Conservation (phyloP, 768 basidiomycete genomes). For the Boletus vermiculosoides region DNA sequence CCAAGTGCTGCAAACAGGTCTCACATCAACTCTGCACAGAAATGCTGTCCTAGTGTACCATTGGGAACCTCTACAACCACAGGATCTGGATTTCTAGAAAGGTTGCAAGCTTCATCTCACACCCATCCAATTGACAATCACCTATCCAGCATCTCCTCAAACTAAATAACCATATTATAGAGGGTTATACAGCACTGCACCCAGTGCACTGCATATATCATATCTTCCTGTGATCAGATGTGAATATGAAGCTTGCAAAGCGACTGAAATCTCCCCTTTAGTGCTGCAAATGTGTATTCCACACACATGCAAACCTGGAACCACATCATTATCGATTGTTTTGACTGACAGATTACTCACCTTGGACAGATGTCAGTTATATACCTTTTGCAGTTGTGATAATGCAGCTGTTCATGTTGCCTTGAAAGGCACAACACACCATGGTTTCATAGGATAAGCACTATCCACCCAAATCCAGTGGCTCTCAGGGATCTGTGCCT, state of each 20-base stretch:
- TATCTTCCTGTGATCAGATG: neutral
- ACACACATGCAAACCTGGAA: neutral
- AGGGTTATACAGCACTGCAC: conserved; percentile 9
- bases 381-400: neutral
- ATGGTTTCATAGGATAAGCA: conserved; percentile 8
- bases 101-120: neutral
- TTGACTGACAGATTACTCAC: neutral
- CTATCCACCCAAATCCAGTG: conserved; percentile 17
- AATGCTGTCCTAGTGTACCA: neutral
- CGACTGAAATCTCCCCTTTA: conserved; percentile 5
- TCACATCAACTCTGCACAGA: neutral
- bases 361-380: conserved; percentile 7
- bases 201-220: neutral
- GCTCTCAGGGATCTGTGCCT: neutral
- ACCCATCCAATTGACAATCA: neutral
- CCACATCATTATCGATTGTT: no score
- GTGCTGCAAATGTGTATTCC: conserved; percentile 6
- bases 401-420: rapidly evolving
- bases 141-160: neutral
- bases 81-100: neutral
- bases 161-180: conserved; percentile 11
- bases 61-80: neutral
- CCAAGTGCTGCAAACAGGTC: neutral
- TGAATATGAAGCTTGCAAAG: neutral
- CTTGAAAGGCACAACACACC: conserved; percentile 9